These are phyloP conservation scores for Acanthamoeba healyi DNA, from an alignment of 208 protist genomes.

Conservation along the genomic window DNA sequence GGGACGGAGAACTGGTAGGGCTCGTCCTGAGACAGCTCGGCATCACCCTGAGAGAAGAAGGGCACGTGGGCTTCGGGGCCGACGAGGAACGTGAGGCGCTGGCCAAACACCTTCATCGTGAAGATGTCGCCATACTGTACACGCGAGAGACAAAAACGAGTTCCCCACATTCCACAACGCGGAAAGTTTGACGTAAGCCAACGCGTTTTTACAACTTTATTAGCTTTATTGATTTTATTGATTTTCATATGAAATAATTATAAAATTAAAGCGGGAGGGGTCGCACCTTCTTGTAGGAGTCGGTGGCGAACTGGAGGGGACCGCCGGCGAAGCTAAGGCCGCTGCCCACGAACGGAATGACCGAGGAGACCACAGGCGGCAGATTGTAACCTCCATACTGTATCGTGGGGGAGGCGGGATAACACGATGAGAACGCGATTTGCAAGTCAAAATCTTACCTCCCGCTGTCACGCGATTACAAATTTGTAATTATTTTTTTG, in stretches of 20 bases:
- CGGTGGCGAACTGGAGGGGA: conserved; percentile 68
- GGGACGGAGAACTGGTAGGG: conserved; percentile 78
- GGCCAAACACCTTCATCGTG: conserved; percentile 75
- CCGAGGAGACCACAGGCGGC: conserved; percentile 36
- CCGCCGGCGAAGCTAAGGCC: conserved; percentile 49
- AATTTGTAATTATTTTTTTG: not conserved
- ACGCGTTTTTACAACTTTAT: too few relatives aligned
- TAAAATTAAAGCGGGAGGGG: not conserved
- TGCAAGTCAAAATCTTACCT: too few relatives aligned
- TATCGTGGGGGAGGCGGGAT: too few relatives aligned
- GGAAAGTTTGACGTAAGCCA: too few relatives aligned
- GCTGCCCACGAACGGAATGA: conserved; percentile 57
- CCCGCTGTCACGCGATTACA: too few relatives aligned
- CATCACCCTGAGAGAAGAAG: conserved; percentile 59
- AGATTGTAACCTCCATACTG: conserved; percentile 42
- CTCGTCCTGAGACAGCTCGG: conserved; percentile 74
- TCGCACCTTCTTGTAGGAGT: conserved; percentile 38
- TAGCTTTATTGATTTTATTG: not conserved
- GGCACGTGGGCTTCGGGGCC: conserved; percentile 73
- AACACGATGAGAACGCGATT: not conserved
- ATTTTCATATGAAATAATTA: not conserved
- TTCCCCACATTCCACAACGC: too few relatives aligned
- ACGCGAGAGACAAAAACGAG: too few relatives aligned
- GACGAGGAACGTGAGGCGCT: conserved; percentile 72
- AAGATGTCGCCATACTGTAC: conserved; percentile 80